These are phyloP conservation scores for Penicillium vulpinum DNA, from an alignment of 2,329 filamentous ascomycete genomes.

Conservation along the genomic window DNA sequence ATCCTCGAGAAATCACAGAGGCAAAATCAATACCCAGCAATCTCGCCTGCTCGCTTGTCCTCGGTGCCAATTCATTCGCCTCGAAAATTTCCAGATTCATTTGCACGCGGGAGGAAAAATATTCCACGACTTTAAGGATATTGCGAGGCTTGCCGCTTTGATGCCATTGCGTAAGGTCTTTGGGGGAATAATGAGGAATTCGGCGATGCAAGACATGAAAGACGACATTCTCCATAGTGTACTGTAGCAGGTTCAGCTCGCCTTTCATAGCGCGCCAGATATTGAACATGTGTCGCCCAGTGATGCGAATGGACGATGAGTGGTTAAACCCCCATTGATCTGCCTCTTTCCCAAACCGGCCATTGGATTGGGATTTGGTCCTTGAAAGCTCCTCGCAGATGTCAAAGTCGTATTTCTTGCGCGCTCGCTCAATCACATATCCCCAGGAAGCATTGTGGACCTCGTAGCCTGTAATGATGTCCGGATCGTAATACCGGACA, in stretches of 20 bases:
- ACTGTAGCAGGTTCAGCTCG: slow-evolving; percentile 89
- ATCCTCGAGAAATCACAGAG: slow-evolving; percentile 90
- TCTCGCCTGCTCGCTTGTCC: slow-evolving; percentile 92
- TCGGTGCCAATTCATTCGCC: slow-evolving; percentile 79
- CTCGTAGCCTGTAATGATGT: slow-evolving; percentile 92
- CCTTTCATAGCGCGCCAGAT: slow-evolving; percentile 94
- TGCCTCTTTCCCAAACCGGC: slow-evolving; percentile 79
- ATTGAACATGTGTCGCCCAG: slow-evolving; percentile 93
- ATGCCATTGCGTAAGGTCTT: slow-evolving; percentile 81
- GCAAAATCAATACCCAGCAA: slow-evolving; percentile 95
- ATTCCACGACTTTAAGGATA: slow-evolving; percentile 71
- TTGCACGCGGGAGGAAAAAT: slow-evolving; percentile 73
- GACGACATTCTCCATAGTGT: slow-evolving; percentile 92
- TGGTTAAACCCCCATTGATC: slow-evolving; percentile 94
- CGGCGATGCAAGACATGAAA: slow-evolving; percentile 87
- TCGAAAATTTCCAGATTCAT: slow-evolving; percentile 90
- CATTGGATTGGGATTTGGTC: slow-evolving; percentile 79
- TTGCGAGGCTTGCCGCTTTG: slow-evolving; percentile 66
- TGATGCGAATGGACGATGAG: slow-evolving; percentile 88
- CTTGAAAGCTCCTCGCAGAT: slow-evolving; percentile 89
- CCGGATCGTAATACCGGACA: slow-evolving; percentile 80
- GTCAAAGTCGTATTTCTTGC: slow-evolving; percentile 83
- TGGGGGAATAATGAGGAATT: slow-evolving; percentile 82
- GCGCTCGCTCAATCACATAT: slow-evolving; percentile 86
- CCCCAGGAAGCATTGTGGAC: slow-evolving; percentile 94